phyloP scores from a whole-genome alignment of 768 basidiomycete genomes.

The Mycena rebaudengoi region DNA sequence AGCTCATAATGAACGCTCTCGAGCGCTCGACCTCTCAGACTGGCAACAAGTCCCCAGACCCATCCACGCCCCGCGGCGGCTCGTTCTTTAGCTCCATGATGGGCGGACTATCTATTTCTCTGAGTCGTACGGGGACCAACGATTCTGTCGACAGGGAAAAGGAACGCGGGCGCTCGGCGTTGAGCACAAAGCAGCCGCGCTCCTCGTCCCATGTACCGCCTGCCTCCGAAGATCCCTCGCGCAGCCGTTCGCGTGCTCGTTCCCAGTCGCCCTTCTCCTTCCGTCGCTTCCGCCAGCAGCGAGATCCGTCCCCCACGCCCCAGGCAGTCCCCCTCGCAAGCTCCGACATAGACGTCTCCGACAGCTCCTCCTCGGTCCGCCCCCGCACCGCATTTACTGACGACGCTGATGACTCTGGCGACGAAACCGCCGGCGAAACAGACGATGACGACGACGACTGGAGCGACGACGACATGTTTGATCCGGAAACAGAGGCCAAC shows the following conservation, averaged over 20 bases:
- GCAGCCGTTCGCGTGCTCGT: constrained; percentile 67
- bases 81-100: constrained; percentile 75
- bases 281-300: constrained; percentile 67
- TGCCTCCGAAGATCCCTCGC: constrained; percentile 49
- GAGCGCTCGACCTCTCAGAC: constrained; percentile 53
- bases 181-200: constrained; percentile 53
- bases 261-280: constrained; percentile 85
- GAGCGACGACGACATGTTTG: constrained; percentile 70
- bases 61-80: constrained; percentile 39
- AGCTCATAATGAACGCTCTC: constrained; percentile 58
- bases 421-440: constrained; percentile 60
- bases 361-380: constrained; percentile 61
- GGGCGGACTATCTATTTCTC: constrained; percentile 71
- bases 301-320: constrained; percentile 64
- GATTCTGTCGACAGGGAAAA: constrained; percentile 42
- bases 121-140: constrained; percentile 62
- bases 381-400: constrained; percentile 72
- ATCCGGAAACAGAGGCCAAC: constrained; percentile 86
- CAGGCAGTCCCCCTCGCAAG: constrained; percentile 65
- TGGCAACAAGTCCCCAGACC: constrained; percentile 42
- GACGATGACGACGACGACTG: constrained; percentile 66
- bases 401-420: constrained; percentile 66
- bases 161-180: constrained; percentile 59
- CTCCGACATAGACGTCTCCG: constrained; percentile 69
- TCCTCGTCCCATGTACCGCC: constrained; percentile 58